Conservation (phyloP, 305 asterid genomes). For the Nicotiana rustica region DNA sequence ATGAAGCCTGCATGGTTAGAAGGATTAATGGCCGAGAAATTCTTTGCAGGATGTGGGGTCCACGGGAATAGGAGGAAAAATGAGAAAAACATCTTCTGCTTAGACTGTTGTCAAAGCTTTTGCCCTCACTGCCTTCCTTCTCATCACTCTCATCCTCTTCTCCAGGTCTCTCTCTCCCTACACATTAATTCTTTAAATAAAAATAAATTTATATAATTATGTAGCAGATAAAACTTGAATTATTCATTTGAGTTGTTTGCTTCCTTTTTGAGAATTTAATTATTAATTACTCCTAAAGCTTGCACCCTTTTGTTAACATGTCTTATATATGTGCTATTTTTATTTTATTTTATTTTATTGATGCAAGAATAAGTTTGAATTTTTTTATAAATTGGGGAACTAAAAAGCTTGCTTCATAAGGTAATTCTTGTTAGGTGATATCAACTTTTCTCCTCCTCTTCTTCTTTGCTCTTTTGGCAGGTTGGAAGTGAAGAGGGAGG, state of each 20-base stretch:
- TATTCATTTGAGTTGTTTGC: not conserved
- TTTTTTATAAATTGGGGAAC: not conserved
- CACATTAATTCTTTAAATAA: no score
- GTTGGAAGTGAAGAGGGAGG: not conserved
- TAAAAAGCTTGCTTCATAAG: not conserved
- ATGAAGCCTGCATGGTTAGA: slow-evolving; percentile 84
- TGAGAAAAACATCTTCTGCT: slow-evolving; percentile 83
- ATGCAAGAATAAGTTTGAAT: not conserved
- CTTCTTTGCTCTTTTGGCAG: not conserved
- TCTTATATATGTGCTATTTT: not conserved
- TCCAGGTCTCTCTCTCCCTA: slow-evolving; percentile 55
- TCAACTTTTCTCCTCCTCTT: not conserved
- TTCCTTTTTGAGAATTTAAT: not conserved
- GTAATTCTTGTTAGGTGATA: not conserved
- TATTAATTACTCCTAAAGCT: not conserved
- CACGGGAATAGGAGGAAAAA: slow-evolving; percentile 71
- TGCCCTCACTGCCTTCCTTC: slow-evolving; percentile 87
- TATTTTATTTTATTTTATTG: not conserved
- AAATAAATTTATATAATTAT: no score
- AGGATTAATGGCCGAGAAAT: slow-evolving; percentile 71
- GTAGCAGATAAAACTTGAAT: not conserved
- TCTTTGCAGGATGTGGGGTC: slow-evolving; percentile 68
- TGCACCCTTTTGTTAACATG: not conserved
- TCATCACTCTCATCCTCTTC: slow-evolving; percentile 69
- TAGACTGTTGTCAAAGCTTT: slow-evolving; percentile 74